Evolutionary conservation across 495 filamentous ascomycete genomes (phyloP).

Genomic region (Extremus antarcticus): DNA sequence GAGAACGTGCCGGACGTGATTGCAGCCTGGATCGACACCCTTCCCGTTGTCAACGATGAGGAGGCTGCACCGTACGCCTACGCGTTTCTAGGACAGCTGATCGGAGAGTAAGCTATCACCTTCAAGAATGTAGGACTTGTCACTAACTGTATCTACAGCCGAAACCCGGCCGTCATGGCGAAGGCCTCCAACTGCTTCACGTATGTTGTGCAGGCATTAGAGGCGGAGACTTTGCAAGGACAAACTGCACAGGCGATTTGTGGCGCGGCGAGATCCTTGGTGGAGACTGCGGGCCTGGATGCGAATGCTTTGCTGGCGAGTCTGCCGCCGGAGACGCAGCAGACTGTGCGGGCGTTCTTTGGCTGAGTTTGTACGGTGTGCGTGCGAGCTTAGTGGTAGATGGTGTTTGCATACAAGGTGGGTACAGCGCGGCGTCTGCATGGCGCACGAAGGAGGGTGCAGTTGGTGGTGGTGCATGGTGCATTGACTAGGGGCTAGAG

Average conservation of each 20-base stretch:
- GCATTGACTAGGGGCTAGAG: neutral
- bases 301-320: constrained; percentile 56
- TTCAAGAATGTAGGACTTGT: neutral
- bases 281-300: constrained; percentile 58
- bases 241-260: constrained; percentile 64
- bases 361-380: constrained; percentile 8
- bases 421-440: neutral
- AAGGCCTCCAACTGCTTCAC: constrained; percentile 71
- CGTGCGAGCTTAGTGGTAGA: neutral
- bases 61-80: constrained; percentile 97
- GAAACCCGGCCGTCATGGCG: constrained; percentile 67
- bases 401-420: neutral
- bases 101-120: constrained; percentile 65
- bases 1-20: constrained; percentile 60
- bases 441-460: neutral
- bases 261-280: constrained; percentile 58
- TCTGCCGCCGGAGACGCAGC: constrained; percentile 64
- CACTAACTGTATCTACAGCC: constrained; percentile 39
- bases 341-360: constrained; percentile 50
- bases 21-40: constrained; percentile 70
- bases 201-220: constrained; percentile 74
- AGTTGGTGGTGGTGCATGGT: neutral
- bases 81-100: constrained; percentile 77
- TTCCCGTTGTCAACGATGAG: constrained; percentile 90
- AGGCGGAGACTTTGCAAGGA: constrained; percentile 81